phyloP scores from a whole-genome alignment of 371 early-diverging fungal genomes.

The Parasitella parasitica region DNA sequence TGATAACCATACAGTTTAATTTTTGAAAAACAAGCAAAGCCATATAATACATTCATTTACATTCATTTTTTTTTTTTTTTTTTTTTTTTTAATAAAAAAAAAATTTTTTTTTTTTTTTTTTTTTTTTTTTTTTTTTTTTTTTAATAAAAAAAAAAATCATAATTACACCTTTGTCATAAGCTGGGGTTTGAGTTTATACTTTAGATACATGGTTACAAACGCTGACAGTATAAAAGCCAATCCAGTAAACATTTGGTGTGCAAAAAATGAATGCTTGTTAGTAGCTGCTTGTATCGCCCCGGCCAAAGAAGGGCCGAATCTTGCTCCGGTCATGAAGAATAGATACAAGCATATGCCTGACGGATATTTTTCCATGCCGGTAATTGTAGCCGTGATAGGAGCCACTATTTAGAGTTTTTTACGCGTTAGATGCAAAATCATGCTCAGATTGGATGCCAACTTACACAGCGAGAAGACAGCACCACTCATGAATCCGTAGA shows the following conservation, averaged over 20 bases:
- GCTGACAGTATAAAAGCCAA: constrained; percentile 28
- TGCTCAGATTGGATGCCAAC: background rate
- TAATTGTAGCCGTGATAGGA: constrained; percentile 37
- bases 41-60: too few species aligned
- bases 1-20: too few species aligned
- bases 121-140: too few species aligned
- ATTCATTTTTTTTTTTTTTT: too few species aligned
- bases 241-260: constrained; percentile 41
- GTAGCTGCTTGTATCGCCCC: constrained; percentile 37
- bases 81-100: too few species aligned
- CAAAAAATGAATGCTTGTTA: constrained; percentile 27
- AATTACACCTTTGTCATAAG: constrained; percentile 16
- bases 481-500: constrained; percentile 65
- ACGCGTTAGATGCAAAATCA: background rate
- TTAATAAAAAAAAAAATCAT: too few species aligned
- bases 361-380: constrained; percentile 39
- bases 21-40: too few species aligned
- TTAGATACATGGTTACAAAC: constrained; percentile 25
- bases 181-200: constrained; percentile 21
- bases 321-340: constrained; percentile 29
- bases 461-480: constrained; percentile 39
- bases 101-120: too few species aligned
- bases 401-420: too few species aligned
- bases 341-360: constrained; percentile 37
- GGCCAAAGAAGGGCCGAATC: constrained; percentile 38